These are phyloP conservation scores for Eutrema salsugineum DNA, from an alignment of 441 rosid species.

Conservation along the genomic window DNA sequence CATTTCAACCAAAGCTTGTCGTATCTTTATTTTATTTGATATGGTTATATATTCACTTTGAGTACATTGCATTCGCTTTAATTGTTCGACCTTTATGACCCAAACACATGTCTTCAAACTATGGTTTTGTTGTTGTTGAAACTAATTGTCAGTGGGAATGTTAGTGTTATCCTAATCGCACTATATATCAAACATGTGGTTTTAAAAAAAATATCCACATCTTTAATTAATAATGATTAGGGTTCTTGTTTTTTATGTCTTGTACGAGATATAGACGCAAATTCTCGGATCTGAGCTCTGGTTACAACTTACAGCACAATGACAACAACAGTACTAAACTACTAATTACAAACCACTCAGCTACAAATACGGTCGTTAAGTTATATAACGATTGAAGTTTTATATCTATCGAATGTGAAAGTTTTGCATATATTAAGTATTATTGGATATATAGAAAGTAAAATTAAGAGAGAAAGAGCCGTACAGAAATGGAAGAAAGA, in stretches of 20 bases:
- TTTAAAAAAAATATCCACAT: background rate
- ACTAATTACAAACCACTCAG: too few species aligned
- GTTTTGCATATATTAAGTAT: background rate
- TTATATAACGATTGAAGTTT: background rate
- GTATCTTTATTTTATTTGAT: constrained; percentile 14
- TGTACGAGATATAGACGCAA: background rate
- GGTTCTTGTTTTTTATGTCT: background rate
- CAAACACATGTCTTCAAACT: constrained; percentile 28
- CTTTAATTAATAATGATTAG: background rate
- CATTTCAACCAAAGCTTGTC: constrained; percentile 27
- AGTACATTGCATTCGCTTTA: constrained; percentile 19
- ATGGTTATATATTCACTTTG: constrained; percentile 13
- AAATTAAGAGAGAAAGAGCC: constrained; percentile 26
- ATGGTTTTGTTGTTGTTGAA: constrained; percentile 15
- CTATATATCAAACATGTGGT: constrained; percentile 18
- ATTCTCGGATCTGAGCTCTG: background rate
- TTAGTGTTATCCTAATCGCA: constrained; percentile 31
- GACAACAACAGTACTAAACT: background rate
- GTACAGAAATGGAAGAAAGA: constrained; percentile 25
- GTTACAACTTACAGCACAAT: background rate
- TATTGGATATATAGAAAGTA: background rate
- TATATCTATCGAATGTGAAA: background rate
- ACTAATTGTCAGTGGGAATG: constrained; percentile 22
- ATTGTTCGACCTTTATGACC: constrained; percentile 25
- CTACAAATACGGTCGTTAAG: background rate